These are phyloP conservation scores for Smallanthus sonchifolius DNA, from an alignment of 129 eudicot species.

Conservation along the genomic window DNA sequence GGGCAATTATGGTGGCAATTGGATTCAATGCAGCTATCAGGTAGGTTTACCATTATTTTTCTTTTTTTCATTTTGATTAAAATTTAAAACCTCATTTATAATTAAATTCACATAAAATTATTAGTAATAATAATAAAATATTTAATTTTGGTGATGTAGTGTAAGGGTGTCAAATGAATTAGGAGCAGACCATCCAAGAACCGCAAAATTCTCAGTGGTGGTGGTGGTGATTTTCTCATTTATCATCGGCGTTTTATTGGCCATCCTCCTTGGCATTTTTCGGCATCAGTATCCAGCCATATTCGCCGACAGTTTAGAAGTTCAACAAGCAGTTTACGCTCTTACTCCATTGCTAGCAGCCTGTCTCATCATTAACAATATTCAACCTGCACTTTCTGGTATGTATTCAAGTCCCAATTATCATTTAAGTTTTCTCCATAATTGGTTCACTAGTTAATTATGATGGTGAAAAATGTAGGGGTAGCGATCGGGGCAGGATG, in stretches of 20 bases:
- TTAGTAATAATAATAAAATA: not conserved
- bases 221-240: constrained; percentile 33
- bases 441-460: too few relatives aligned
- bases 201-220: constrained; percentile 45
- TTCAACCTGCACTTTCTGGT: constrained; percentile 53
- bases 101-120: not conserved
- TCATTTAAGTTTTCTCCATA: not conserved
- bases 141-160: constrained; percentile 16
- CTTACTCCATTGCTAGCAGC: constrained; percentile 42
- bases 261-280: constrained; percentile 22
- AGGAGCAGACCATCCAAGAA: constrained; percentile 52
- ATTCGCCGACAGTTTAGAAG: constrained; percentile 30
- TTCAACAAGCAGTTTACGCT: constrained; percentile 34
- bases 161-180: constrained; percentile 52
- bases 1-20: constrained; percentile 45
- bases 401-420: not conserved
- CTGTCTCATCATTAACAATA: constrained; percentile 35
- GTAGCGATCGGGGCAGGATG: constrained; percentile 70
- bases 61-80: not conserved
- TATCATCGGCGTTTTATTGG: constrained; percentile 19
- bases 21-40: constrained; percentile 57
- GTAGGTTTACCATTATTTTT: constrained; percentile 9
- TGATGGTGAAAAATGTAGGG: constrained; percentile 26
- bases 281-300: constrained; percentile 37
- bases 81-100: not conserved